Evolutionary conservation across 2,329 filamentous ascomycete species (phyloP), one percentile per base, ranked within the genome.

Genomic region (Stemphylium lycopersici): DNA sequence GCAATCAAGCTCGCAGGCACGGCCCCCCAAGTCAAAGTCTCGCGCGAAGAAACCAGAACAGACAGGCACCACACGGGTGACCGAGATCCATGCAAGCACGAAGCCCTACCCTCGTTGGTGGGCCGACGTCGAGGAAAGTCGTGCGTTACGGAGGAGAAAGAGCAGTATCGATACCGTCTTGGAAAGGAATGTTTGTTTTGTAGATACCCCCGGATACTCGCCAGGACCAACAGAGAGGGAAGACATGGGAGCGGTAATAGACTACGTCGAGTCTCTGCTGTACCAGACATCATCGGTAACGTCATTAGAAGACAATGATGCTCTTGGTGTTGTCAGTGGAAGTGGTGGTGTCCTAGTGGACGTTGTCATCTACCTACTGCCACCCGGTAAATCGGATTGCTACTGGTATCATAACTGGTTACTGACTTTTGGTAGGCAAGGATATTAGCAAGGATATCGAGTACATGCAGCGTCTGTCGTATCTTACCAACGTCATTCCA

Each of bases 121-220:
- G 89, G 87, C 88, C 12, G 89, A 95, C 67, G 75, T 91, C 43
- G 88, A 93, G 50, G 86, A 89, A 57, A 85, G 83, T 52, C 80
- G 80, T 22, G 77, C 81, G 44, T 76, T 84, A 58, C 80, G 84
- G 41, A 83, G 87, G 68, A 83, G 79, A 26, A 77, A 89, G 66
- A 93, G 90, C 67, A 78, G 86, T 46, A 87, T 87, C 6, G 92
- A 95, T 59, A 84, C 86, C 18, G 84, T 97, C 34, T 79, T 98
- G 40, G 93, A 98, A 70, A 85, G 93, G 26, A 99, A 99, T 69
- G 77, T 99, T 4, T 96, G 91, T 74, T 97, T 99, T 70, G 87
- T 97, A 53, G 93, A 98, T 76, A 93, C 90, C 2, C 86, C 89
- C 10, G 87, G 87, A 11, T 86, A 85, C 72, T 78, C 58, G 4